Base-by-base conservation (phyloP, 306 rosid genomes). In the Vigna nakashimae region DNA sequence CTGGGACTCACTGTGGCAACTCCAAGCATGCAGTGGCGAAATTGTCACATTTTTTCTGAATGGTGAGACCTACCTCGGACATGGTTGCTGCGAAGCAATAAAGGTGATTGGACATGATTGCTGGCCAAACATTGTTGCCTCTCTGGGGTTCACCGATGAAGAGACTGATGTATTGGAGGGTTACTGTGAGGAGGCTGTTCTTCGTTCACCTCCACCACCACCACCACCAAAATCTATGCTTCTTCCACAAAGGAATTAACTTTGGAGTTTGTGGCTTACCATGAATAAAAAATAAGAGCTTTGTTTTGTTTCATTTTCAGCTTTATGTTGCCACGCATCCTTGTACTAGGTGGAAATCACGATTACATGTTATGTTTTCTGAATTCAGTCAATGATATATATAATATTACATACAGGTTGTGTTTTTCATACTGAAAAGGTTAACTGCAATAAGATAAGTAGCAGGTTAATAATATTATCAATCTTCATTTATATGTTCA, bases 1-100 rank as follows among this genome's bases (percentile, higher is more conserved):
- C 48, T 68, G 73, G 73, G 73, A 68, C 4, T 68, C 73, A 26
- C 40, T 68, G 2, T 68, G 56, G 56, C 56, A 67, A 18, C 73
- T 68, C 12, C 73, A 68, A 68, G 73, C 73, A 45, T 68, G 73
- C 42, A 68, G 40, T 15, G 73, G 73, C 0, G 73, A 68, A 46
- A 68, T 68, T 7, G 18, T 68, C 8, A 68, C 73, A 26, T 68
- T 68, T 26, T 45, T 68, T 3, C 15, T 68, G 7, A 68, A 68
- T 4, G 73, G 73, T 22, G 73, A 68, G 14, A 68, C 73, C 16
- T 68, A 45, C 52, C 73, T 68, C 6, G 52, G 73, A 13, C 13
- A 68, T 46, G 56, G 57, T 45, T 68, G 73, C n/a, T 68, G 57
- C 57, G 3, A 46, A 6, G 73, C 73, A 13, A 45, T 68, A 24